Base-by-base conservation (phyloP, 345 rosid species). In the Rhizophora mangle region DNA sequence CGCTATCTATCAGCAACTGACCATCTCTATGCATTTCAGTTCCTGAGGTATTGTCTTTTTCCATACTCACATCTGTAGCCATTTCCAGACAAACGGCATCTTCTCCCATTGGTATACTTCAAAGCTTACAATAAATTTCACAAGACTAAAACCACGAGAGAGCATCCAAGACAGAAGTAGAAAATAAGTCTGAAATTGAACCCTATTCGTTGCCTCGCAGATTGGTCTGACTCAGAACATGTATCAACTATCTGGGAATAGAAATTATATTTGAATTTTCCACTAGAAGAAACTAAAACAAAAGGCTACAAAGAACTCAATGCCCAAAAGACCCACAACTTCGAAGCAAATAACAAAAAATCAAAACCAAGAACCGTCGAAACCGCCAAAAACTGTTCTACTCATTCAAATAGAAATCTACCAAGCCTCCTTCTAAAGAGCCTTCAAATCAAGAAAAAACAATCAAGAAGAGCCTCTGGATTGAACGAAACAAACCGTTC, bases 21-120 rank as follows among this genome's bases (percentile, higher is more conserved):
- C 64, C 75, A 30, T 87, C 89, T 24, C 82, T 75, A 74, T 82
- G 85, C 86, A 76, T 72, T 71, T 85, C 89, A 59, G 32, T 52
- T 74, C 59, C 70, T 52, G 75, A 70, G 62, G 82, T 30, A 52
- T 70, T 70, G 58, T 64, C 82, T 52, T 68, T 68, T 46, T 61
- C 73, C 71, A 73, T 21, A 18, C 55, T 54, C 71, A 51, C 79
- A 69, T 75, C 86, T 26, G 71, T 29, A 53, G 58, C 63, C 37
- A 72, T 69, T 64, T 85, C 83, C 74, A 70, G 32, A 77, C 84
- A 78, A 82, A 79, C 82, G 30, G 82, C 76, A 62, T 43, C 83
- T 76, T 84, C 93, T 79, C 79, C 92, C 92, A 92, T 86, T 47
- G 62, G 31, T n/a, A 56, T 56, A 67, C 64, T 36, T 31, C 39